A percentile compares a stretch with the other conserved stretches of the same genome.
These are phyloP conservation scores for Coemansia sp. DNA, from an alignment of 192 early-diverging fungal species.

Conservation along the genomic window DNA sequence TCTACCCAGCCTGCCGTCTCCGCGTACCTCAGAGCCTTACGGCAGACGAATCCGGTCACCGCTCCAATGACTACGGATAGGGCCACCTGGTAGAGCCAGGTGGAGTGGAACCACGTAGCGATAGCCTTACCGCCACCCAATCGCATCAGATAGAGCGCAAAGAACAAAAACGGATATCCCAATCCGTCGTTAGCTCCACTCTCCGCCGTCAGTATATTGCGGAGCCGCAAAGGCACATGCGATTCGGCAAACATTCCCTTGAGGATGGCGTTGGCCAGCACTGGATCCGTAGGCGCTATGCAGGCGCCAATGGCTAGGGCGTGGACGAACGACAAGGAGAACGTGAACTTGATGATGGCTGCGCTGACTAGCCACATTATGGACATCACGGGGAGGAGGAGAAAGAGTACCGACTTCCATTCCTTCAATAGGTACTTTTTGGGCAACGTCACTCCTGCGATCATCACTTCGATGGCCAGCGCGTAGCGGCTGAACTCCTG, in stretches of 20 bases:
- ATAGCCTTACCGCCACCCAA: slow-evolving; percentile 63
- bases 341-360: slow-evolving; percentile 64
- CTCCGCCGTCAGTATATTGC: slow-evolving; percentile 76
- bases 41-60: slow-evolving; percentile 68
- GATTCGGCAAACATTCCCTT: slow-evolving; percentile 92
- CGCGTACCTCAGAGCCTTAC: slow-evolving; percentile 68
- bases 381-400: slow-evolving; percentile 80
- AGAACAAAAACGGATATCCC: slow-evolving; percentile 80
- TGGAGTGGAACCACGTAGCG: slow-evolving; percentile 76
- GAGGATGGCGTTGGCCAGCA: slow-evolving; percentile 91
- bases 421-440: slow-evolving; percentile 75
- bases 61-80: slow-evolving; percentile 72
- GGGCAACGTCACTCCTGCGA: slow-evolving; percentile 79
- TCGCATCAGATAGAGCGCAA: slow-evolving; percentile 72
- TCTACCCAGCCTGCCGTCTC: slow-evolving; percentile 78
- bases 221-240: slow-evolving; percentile 75
- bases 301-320: slow-evolving; percentile 80
- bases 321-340: slow-evolving; percentile 60
- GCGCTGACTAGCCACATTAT: slow-evolving; percentile 78
- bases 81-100: slow-evolving; percentile 77
- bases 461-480: slow-evolving; percentile 85
- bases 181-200: slow-evolving; percentile 89
- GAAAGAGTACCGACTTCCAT: slow-evolving; percentile 63
- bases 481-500: slow-evolving; percentile 76
- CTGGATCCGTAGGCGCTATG: slow-evolving; percentile 91